Conservation (phyloP, 2,329 filamentous ascomycete genomes). For the Penicillium expansum region DNA sequence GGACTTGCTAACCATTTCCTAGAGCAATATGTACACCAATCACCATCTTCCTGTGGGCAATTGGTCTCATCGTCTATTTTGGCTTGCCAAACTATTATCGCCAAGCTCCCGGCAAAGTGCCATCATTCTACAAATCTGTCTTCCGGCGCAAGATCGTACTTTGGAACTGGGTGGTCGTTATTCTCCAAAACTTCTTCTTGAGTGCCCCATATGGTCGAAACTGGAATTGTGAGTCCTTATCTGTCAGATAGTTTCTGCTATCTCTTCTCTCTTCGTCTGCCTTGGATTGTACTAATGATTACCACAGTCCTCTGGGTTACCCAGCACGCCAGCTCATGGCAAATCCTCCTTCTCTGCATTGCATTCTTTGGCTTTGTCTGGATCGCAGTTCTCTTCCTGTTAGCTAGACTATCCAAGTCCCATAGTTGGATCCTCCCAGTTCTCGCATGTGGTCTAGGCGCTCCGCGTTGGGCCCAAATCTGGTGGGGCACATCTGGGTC, state of each 20-base stretch:
- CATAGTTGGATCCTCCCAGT: constrained; percentile 67
- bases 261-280: too few species aligned
- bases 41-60: constrained; percentile 55
- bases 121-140: constrained; percentile 63
- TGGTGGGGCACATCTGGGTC: constrained; percentile 63
- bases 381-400: constrained; percentile 46
- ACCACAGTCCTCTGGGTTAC: constrained; percentile 55
- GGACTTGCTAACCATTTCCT: constrained; percentile 20
- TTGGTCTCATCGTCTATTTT: constrained; percentile 56
- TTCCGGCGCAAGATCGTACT: constrained; percentile 62
- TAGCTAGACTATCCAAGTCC: constrained; percentile 56
- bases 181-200: constrained; percentile 67
- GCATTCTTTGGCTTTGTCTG: constrained; percentile 56
- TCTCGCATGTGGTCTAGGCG: constrained; percentile 63
- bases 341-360: constrained; percentile 52
- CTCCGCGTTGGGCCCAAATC: constrained; percentile 66
- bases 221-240: constrained; percentile 53
- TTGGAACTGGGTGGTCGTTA: constrained; percentile 64
- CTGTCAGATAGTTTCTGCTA: rapidly evolving
- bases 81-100: constrained; percentile 68
- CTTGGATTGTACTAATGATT: neutral
- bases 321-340: constrained; percentile 55
- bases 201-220: constrained; percentile 65
- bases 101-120: constrained; percentile 61
- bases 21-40: constrained; percentile 58